Conservation (phyloP, 2,329 filamentous ascomycete genomes). For the Pseudogymnoascus sp. region DNA sequence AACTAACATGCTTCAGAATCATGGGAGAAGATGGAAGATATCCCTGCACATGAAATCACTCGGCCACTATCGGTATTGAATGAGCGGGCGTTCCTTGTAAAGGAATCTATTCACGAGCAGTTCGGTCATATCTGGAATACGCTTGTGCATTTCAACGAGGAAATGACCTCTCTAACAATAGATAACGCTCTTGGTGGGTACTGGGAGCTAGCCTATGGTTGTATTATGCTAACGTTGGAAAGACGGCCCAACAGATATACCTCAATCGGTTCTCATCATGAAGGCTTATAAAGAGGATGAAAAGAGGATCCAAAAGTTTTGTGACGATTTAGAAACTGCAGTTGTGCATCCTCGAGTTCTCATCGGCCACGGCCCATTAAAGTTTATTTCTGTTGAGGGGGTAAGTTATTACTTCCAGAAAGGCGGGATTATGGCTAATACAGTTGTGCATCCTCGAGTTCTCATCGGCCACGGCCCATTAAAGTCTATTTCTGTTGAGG, state of each 20-base stretch:
- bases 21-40: conserved; percentile 47
- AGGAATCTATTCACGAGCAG: conserved; percentile 55
- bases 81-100: conserved; percentile 56
- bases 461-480: conserved; percentile 29
- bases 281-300: conserved; percentile 54
- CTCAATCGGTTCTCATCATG: conserved; percentile 47
- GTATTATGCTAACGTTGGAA: not conserved
- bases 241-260: conserved; percentile 45
- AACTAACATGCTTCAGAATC: conserved; percentile 36
- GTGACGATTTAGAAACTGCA: conserved; percentile 52
- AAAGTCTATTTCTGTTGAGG: conserved; percentile 35
- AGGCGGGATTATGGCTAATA: not conserved
- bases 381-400: conserved; percentile 34
- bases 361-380: conserved; percentile 28
- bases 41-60: conserved; percentile 54
- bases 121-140: conserved; percentile 64
- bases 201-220: not conserved
- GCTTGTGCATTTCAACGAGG: conserved; percentile 54
- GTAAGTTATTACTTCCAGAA: conserved; percentile 24
- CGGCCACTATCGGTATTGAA: conserved; percentile 58
- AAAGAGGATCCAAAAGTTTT: conserved; percentile 50
- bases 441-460: conserved; percentile 56
- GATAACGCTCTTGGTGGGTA: conserved; percentile 15
- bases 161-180: conserved; percentile 48
- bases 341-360: conserved; percentile 54